Conservation (phyloP, 257 asterid species). For the Thymus quinquecostatus region DNA sequence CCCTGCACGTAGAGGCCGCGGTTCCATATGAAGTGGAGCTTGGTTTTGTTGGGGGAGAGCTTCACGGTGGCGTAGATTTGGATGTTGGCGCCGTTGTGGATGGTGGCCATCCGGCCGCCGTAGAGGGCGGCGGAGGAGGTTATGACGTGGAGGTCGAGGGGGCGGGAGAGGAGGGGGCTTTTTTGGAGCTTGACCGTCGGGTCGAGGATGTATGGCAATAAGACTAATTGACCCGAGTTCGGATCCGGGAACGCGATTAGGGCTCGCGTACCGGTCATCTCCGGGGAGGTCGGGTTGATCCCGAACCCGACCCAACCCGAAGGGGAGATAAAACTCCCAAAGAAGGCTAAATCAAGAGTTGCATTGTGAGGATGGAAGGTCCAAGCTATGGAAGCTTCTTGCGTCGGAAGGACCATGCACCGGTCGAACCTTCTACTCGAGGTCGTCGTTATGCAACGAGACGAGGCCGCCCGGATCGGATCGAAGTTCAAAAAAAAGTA, state of each 20-base stretch:
- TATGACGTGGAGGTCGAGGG: conserved; percentile 70
- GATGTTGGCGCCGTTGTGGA: conserved; percentile 71
- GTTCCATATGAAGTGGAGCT: conserved; percentile 80
- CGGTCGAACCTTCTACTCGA: conserved; percentile 55
- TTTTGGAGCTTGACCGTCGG: conserved; percentile 74
- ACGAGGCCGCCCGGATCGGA: conserved; percentile 38
- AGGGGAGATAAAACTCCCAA: conserved; percentile 85
- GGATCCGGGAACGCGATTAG: conserved; percentile 87
- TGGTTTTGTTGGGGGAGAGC: conserved; percentile 64
- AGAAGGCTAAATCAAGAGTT: conserved; percentile 79
- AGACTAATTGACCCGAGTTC: conserved; percentile 82
- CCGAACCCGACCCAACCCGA: conserved; percentile 99
- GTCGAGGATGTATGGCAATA: conserved; percentile 76
- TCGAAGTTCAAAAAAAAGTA: conserved; percentile 33
- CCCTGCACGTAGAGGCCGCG: conserved; percentile 91
- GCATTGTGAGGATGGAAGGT: conserved; percentile 74
- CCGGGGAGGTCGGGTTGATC: conserved; percentile 76
- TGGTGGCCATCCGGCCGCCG: conserved; percentile 91
- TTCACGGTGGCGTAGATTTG: conserved; percentile 67
- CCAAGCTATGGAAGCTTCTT: conserved; percentile 93
- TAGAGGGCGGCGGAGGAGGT: conserved; percentile 72
- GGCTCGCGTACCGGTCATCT: conserved; percentile 89
- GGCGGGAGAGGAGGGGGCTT: conserved; percentile 79
- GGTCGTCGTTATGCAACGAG: conserved; percentile 60
- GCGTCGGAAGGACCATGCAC: conserved; percentile 77